Conservation (phyloP, 768 basidiomycete genomes). For the Tremella yokohamensis region DNA sequence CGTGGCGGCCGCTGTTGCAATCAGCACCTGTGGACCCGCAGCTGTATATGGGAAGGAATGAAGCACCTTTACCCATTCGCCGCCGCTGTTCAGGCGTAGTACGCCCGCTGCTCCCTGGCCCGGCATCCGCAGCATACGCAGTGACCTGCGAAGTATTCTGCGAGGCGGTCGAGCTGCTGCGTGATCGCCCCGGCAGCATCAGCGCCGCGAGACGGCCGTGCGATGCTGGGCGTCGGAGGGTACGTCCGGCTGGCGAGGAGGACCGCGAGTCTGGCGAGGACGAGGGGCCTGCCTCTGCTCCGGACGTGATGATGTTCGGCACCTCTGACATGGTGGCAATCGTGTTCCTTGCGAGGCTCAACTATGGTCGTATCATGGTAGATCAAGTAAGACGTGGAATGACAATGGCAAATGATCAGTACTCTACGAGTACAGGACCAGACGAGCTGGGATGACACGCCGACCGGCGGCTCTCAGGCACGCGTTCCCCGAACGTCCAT, state of each 20-base stretch:
- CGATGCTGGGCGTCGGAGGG: conserved; percentile 25
- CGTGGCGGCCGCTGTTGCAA: conserved; percentile 29
- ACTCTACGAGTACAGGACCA: too few relatives aligned
- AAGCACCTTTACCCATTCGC: conserved; percentile 34
- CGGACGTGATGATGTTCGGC: too few relatives aligned
- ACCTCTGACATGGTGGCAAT: too few relatives aligned
- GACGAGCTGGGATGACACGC: too few relatives aligned
- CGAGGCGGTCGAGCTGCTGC: conserved; percentile 35
- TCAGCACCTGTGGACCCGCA: background rate
- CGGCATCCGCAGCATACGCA: conserved; percentile 21
- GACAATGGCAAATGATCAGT: too few relatives aligned
- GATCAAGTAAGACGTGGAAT: too few relatives aligned
- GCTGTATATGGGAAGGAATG: background rate
- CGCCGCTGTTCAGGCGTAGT: conserved; percentile 40
- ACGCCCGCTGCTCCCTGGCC: conserved; percentile 22
- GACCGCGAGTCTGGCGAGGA: conserved; percentile 22
- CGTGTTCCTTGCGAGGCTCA: too few relatives aligned
- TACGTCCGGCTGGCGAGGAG: conserved; percentile 22
- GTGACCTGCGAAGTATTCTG: conserved; percentile 17
- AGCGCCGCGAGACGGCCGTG: conserved; percentile 33
- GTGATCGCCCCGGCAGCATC: conserved; percentile 27
- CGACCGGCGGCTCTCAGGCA: too few relatives aligned
- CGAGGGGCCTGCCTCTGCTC: conserved; percentile 18
- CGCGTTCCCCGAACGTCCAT: too few relatives aligned
- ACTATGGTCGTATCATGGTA: too few relatives aligned